Base-by-base conservation (phyloP, 2,329 filamentous ascomycete genomes). In the Beauveria pseudobassiana region DNA sequence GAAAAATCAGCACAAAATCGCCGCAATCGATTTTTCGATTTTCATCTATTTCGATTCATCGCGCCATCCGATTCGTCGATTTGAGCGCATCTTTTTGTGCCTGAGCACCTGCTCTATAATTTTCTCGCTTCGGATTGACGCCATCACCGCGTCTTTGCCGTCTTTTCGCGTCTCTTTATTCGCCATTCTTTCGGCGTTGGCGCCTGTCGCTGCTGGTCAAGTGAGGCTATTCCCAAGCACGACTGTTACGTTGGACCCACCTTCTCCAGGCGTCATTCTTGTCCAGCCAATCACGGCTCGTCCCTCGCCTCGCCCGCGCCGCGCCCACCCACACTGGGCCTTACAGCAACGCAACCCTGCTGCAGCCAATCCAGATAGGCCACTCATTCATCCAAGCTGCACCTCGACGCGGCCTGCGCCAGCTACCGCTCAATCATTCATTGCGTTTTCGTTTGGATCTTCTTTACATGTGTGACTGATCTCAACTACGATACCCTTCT, bases 141-240 rank as follows among this genome's bases (percentile, higher is more conserved):
- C 49, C 53, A 66, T 59, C 62, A 64, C 69, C 70, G 59, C 68
- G 62, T 57, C 55, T 42, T 38, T 53, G 57, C 60, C 53, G 59
- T 57, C 34, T 53, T 69, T 73, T 67, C 57, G 63, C 53, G 42
- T 56, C 28, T 22, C 52, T 48, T 22, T 18, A 61, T 53, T 38
- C 24, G 14, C 26, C 8, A 28, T 42, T 45, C 51, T 26, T 62
- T 57, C 50, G 48, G 46, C 52, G 51, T 61, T 57, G 50, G 51
- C 59, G 53, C 55, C 63, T 59, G 63, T 52, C 53, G 52, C 53
- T 28, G 58, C 43, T 51, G 55, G 63, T 64, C 62, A 68, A 65
- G 72, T 77, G 75, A 77, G 72, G 75, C 73, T 76, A 76, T 77
- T 76, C 75, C 67, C 73, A 74, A 65, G 54, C 62, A 59, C 62